phyloP scores from a whole-genome alignment of 2,329 filamentous ascomycete genomes.

The Trematosphaeria pertusa region DNA sequence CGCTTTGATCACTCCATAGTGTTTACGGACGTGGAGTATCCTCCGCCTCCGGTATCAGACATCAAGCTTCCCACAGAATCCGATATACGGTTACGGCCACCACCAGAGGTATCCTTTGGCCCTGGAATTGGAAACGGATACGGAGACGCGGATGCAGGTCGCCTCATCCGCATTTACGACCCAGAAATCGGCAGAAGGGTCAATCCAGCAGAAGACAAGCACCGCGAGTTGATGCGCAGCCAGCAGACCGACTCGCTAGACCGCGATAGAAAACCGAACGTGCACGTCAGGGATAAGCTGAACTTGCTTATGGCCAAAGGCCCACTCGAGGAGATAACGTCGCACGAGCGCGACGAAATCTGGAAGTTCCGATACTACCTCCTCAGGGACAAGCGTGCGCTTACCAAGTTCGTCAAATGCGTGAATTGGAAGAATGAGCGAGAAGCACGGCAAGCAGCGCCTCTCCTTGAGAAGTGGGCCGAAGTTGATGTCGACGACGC shows the following conservation, averaged over 20 bases:
- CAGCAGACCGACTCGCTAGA: slow-evolving; percentile 93
- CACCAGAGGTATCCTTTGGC: slow-evolving; percentile 87
- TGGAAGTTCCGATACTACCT: slow-evolving; percentile 98
- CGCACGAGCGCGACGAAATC: slow-evolving; percentile 93
- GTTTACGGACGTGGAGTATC: slow-evolving; percentile 93
- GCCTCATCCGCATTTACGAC: slow-evolving; percentile 87
- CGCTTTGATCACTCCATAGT: slow-evolving; percentile 96
- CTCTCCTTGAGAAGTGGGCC: slow-evolving; percentile 90
- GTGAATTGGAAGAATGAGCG: slow-evolving; percentile 89
- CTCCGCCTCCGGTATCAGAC: slow-evolving; percentile 80
- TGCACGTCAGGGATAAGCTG: slow-evolving; percentile 91
- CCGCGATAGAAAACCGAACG: slow-evolving; percentile 93
- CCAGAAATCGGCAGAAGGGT: slow-evolving; percentile 88
- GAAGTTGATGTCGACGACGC: slow-evolving; percentile 98
- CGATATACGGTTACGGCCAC: slow-evolving; percentile 76
- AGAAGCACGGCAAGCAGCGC: slow-evolving; percentile 87
- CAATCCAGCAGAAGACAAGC: slow-evolving; percentile 95
- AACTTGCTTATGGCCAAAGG: slow-evolving; percentile 92
- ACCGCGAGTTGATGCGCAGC: slow-evolving; percentile 88
- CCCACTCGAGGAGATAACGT: slow-evolving; percentile 83
- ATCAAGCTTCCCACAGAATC: slow-evolving; percentile 68
- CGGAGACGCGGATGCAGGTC: slow-evolving; percentile 60
- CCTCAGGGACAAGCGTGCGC: slow-evolving; percentile 81
- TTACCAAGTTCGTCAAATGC: slow-evolving; percentile 98
- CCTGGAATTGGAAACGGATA: slow-evolving; percentile 76